Conservation (phyloP, 2,329 filamentous ascomycete species). For the Aspergillus sp. region DNA sequence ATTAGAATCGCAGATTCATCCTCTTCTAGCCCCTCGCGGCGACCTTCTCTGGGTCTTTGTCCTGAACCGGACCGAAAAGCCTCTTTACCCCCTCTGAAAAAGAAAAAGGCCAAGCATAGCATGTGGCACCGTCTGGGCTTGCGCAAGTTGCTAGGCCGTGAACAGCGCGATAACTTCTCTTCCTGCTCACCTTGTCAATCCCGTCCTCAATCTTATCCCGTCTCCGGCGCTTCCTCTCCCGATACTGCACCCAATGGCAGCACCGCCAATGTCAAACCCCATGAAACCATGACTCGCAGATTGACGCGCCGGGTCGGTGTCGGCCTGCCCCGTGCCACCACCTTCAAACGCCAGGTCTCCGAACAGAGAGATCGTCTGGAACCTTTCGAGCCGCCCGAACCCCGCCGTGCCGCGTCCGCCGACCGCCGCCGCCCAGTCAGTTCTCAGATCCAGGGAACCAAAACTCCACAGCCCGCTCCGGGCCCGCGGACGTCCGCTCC, state of each 20-base stretch:
- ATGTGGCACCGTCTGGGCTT: constrained; percentile 42
- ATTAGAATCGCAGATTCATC: constrained; percentile 35
- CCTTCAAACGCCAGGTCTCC: constrained; percentile 75
- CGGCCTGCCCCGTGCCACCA: constrained; percentile 67
- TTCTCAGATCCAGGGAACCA: constrained; percentile 38
- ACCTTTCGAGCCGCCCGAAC: constrained; percentile 52
- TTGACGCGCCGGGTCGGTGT: constrained; percentile 57
- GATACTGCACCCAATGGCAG: constrained; percentile 9
- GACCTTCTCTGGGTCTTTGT: constrained; percentile 21
- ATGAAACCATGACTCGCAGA: constrained; percentile 29
- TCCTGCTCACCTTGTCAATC: constrained; percentile 2
- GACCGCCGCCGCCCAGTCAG: constrained; percentile 41
- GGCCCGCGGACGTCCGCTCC: constrained; percentile 35
- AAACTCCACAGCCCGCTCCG: constrained; percentile 34
- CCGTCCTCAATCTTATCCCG: constrained; percentile 18
- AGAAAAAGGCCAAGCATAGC: constrained; percentile 28
- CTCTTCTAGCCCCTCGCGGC: constrained; percentile 28
- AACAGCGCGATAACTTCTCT: constrained; percentile 24
- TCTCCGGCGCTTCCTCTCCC: constrained; percentile 1
- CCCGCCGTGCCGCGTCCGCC: constrained; percentile 61
- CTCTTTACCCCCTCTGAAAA: not conserved
- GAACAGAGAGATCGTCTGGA: constrained; percentile 69
- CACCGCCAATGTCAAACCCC: constrained; percentile 13
- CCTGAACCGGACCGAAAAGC: constrained; percentile 5
- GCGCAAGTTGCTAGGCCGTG: constrained; percentile 37